Evolutionary conservation across 371 early-diverging fungal species (phyloP), one percentile per base, ranked within the genome.

Genomic region (Mortierella sp.): DNA sequence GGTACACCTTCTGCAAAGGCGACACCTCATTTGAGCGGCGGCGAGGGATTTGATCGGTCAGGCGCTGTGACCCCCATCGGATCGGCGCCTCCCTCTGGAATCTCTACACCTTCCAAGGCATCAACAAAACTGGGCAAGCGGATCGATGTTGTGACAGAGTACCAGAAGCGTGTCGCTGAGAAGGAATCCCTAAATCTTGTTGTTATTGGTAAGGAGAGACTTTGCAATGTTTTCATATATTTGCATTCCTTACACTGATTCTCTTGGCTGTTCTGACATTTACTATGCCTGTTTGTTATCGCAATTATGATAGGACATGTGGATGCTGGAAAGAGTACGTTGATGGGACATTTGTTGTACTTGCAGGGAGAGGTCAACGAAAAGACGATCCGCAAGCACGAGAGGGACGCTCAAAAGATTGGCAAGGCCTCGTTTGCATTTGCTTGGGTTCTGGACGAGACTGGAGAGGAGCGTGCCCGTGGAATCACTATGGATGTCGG

Each of bases 401-500:
- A 98, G 85, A 90, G 96, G 21, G 99, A 98, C n/a, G 92, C 98
- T 6, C 96, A 96, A 84, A 96, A 96, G 88, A 93, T 95, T 76
- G 97, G 97, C 76, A 98, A 98, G 83, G 94, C 94, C 0, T 97
- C 97, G 0, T 99, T 98, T 91, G 95, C 95, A 0, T 98, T 87
- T 89, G 98, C 99, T 0, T 99, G 99, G 99, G 97, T 98, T 0
- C 87, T 99, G 80, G 99, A 99, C 88, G 96, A 95, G 75, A 97
- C 97, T 2, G 97, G 94, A 1, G 97, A 98, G 86, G 99, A 99
- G 88, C 91, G 98, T 46, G 72, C 78, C 78, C 95, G 97, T 57
- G 99, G 99, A n/a, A 95, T 98, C 46, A 99, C 99, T 0, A 98
- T 99, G 92, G 98, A 99, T 82, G 93, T 98, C 82, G 99, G 96